Evolutionary conservation across 257 asterid species (phyloP).

Genomic region (Nicotiana knightiana): DNA sequence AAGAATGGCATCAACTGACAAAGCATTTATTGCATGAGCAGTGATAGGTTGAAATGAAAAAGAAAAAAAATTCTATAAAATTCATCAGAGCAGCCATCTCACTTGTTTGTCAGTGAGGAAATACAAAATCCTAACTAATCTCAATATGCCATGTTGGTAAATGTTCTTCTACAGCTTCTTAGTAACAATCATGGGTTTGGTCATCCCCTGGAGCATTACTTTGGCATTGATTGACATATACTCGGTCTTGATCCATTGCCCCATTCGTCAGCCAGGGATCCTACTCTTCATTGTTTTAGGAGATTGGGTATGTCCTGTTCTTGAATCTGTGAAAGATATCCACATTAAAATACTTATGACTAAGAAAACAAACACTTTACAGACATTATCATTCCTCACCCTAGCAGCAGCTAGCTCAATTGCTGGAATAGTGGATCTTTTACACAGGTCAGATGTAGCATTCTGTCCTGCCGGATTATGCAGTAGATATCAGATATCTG

Average conservation of each 20-base stretch:
- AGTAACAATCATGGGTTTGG: constrained; percentile 72
- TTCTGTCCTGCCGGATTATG: constrained; percentile 51
- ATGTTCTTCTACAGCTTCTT: constrained; percentile 38
- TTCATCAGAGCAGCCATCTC: no score
- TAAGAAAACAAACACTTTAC: neutral
- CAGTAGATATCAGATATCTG: constrained; percentile 52
- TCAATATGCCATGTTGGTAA: neutral
- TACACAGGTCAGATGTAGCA: constrained; percentile 48
- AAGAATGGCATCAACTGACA: no score
- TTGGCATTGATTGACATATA: constrained; percentile 60
- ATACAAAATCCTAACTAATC: neutral
- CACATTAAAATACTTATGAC: neutral
- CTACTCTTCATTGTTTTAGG: constrained; percentile 52
- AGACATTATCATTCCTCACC: constrained; percentile 56
- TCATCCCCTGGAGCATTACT: constrained; percentile 78
- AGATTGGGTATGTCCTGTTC: constrained; percentile 53
- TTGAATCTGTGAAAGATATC: neutral
- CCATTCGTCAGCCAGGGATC: constrained; percentile 44
- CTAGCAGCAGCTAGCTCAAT: constrained; percentile 72
- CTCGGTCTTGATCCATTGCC: constrained; percentile 42
- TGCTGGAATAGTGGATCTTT: constrained; percentile 51
- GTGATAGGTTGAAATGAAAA: no score
- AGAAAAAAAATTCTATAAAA: no score
- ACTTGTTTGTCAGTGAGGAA: no score
- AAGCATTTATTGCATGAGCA: no score